Conservation (phyloP, 2,329 filamentous ascomycete species). For the Blumeria graminis region DNA sequence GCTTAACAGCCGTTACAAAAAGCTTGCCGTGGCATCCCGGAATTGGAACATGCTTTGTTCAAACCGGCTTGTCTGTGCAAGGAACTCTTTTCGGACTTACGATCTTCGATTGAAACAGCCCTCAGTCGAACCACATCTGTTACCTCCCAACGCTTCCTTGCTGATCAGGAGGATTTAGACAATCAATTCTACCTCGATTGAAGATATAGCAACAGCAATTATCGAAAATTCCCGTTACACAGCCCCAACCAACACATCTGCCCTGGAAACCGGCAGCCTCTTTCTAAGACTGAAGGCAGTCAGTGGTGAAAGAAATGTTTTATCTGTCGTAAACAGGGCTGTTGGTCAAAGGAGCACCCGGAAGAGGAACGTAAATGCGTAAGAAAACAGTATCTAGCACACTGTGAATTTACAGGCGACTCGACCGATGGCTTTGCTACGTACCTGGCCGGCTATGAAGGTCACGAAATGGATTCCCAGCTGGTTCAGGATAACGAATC, state of each 20-base stretch:
- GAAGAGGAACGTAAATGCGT: neutral
- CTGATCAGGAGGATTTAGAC: neutral
- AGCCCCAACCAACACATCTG: neutral
- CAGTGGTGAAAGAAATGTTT: neutral
- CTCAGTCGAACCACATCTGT: neutral
- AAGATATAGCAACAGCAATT: neutral
- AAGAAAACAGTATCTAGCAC: neutral
- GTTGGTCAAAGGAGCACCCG: neutral
- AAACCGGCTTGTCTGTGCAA: neutral
- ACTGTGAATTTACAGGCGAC: neutral
- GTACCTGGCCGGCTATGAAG: neutral
- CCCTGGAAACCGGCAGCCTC: neutral
- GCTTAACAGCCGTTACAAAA: too few species aligned
- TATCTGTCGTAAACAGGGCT: neutral
- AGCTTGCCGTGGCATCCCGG: neutral
- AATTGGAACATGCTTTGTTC: neutral
- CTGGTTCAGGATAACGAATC: neutral
- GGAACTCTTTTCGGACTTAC: neutral
- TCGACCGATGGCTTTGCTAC: neutral
- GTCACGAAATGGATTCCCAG: neutral
- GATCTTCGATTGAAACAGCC: neutral
- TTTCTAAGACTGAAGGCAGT: neutral
- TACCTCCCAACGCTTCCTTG: neutral
- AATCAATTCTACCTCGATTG: neutral
- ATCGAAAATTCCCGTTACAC: neutral